Conservation (phyloP, 495 filamentous ascomycete genomes). For the Lophiostoma macrostomum region DNA sequence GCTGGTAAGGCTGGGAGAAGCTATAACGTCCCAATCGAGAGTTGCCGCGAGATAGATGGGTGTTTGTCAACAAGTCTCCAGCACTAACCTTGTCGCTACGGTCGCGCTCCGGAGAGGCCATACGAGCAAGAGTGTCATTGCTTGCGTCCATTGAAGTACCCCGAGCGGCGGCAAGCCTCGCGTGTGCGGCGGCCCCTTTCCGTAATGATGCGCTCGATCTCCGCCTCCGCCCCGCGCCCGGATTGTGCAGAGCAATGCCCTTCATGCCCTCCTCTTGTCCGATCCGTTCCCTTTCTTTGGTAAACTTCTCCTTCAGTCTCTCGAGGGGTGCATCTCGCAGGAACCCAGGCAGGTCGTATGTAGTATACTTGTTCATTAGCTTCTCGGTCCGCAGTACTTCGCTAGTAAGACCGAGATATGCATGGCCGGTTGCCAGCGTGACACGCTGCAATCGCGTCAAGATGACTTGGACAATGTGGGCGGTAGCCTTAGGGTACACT, state of each 20-base stretch:
- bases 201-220: conserved; percentile 65
- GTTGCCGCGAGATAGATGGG: conserved; percentile 66
- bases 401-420: conserved; percentile 84
- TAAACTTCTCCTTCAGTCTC: conserved; percentile 90
- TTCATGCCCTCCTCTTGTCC: conserved; percentile 82
- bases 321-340: conserved; percentile 80
- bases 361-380: conserved; percentile 87
- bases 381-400: conserved; percentile 90
- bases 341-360: conserved; percentile 86
- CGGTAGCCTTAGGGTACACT: conserved; percentile 91
- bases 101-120: conserved; percentile 30
- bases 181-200: conserved; percentile 76
- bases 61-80: conserved; percentile 77
- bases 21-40: conserved; percentile 40
- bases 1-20: conserved; percentile 44
- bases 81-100: conserved; percentile 40
- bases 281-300: conserved; percentile 73
- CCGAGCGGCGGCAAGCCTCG: conserved; percentile 33
- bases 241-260: conserved; percentile 94
- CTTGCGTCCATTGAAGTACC: conserved; percentile 19
- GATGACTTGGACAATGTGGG: conserved; percentile 97
- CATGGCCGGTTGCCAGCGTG: conserved; percentile 88
- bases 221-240: conserved; percentile 59
- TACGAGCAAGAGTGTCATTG: conserved; percentile 44
- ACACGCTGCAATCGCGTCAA: conserved; percentile 90